phyloP scores from a whole-genome alignment of 2,329 filamentous ascomycete genomes.

The Cytospora leucostoma region DNA sequence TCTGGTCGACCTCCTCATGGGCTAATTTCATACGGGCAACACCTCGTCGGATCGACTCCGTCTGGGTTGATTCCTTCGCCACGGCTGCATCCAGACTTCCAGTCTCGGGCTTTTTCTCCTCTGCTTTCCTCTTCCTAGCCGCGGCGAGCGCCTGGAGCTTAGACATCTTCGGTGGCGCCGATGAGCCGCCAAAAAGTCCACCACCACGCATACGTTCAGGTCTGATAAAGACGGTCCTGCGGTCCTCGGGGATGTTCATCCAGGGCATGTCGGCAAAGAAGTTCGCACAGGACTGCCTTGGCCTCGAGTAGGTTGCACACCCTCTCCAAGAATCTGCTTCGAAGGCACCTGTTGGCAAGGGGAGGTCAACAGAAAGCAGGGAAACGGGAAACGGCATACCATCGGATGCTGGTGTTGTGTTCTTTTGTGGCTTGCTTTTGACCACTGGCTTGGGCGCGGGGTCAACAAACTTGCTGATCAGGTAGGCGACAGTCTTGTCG shows the following conservation, averaged over 20 bases:
- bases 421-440: constrained; percentile 44
- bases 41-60: neutral
- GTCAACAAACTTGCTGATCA: constrained; percentile 65
- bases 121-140: constrained; percentile 79
- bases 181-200: constrained; percentile 77
- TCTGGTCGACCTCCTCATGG: neutral
- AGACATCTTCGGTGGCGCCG: constrained; percentile 69
- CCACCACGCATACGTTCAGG: constrained; percentile 52
- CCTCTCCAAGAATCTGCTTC: constrained; percentile 27
- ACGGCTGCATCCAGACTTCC: neutral
- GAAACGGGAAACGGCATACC: constrained; percentile 20
- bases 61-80: constrained; percentile 4
- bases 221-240: constrained; percentile 66
- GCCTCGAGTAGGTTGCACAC: constrained; percentile 29
- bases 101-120: constrained; percentile 51
- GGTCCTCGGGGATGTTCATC: constrained; percentile 69
- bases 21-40: neutral
- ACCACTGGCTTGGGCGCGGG: constrained; percentile 44
- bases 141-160: constrained; percentile 91
- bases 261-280: constrained; percentile 88
- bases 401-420: constrained; percentile 39
- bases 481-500: constrained; percentile 78
- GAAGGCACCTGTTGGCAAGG: constrained; percentile 26
- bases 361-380: constrained; percentile 9
- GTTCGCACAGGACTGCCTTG: constrained; percentile 44